These are phyloP conservation scores for Kondoa subrosea DNA, from an alignment of 768 basidiomycete species.

Conservation along the genomic window DNA sequence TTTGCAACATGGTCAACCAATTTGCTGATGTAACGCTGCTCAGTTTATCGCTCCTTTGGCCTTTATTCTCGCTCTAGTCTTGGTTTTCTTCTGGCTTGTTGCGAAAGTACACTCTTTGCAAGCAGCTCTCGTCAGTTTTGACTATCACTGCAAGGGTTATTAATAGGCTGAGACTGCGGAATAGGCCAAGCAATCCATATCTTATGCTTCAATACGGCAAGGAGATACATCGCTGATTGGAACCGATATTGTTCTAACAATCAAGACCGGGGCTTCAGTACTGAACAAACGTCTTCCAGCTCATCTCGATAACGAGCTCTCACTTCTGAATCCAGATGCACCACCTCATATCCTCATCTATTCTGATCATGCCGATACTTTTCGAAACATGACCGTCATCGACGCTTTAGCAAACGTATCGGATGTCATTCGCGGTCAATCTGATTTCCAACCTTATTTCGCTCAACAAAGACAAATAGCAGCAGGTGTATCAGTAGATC, in stretches of 20 bases:
- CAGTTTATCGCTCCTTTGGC: too few species aligned
- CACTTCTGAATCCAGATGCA: not conserved
- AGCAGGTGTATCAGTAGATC: not conserved
- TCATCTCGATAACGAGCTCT: conserved; percentile 4
- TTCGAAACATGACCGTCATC: not conserved
- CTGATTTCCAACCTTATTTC: conserved; percentile 1
- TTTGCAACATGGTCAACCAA: too few species aligned
- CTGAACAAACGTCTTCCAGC: not conserved
- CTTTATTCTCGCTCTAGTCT: too few species aligned
- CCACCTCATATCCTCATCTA: not conserved
- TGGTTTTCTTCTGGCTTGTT: too few species aligned
- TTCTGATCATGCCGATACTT: not conserved
- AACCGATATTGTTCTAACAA: not conserved
- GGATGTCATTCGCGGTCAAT: not conserved
- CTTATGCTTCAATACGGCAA: not conserved
- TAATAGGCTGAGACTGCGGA: too few species aligned
- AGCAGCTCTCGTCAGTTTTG: too few species aligned
- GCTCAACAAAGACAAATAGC: not conserved
- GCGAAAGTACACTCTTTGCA: too few species aligned
- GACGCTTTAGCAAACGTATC: not conserved
- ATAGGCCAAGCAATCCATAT: not conserved
- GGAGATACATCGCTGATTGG: not conserved
- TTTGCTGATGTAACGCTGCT: too few species aligned
- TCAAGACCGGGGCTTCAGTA: conserved; percentile 1
- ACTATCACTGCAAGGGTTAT: too few species aligned